Percentiles rank a stretch among this genome's conserved stretches.
These are phyloP conservation scores for Claviceps cyperi DNA, from an alignment of 2,329 filamentous ascomycete genomes.

Conservation along the genomic window DNA sequence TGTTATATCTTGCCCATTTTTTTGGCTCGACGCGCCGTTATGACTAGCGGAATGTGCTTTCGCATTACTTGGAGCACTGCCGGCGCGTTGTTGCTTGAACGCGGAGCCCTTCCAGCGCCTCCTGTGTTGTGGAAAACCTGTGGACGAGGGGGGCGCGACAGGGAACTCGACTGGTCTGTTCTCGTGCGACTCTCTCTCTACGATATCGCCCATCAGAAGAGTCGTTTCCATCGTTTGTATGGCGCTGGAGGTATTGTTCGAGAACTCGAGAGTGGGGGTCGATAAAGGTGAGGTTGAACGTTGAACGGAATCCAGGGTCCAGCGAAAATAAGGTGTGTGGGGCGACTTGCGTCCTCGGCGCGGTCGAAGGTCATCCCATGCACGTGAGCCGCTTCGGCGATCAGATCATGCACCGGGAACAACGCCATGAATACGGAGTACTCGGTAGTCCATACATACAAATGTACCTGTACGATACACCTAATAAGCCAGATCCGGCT, in stretches of 20 bases:
- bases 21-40: not conserved
- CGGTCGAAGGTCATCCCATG: too few relatives aligned
- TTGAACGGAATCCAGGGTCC: not conserved
- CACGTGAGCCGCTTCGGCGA: too few relatives aligned
- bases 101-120: slow-evolving; percentile 59
- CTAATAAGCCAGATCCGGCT: too few relatives aligned
- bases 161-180: slow-evolving; percentile 48
- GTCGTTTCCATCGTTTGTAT: slow-evolving; percentile 21
- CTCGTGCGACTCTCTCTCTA: slow-evolving; percentile 52
- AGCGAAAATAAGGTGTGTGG: too few relatives aligned
- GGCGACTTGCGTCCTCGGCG: too few relatives aligned
- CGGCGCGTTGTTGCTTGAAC: slow-evolving; percentile 51
- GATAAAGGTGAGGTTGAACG: not conserved
- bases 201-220: slow-evolving; percentile 59
- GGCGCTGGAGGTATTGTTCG: not conserved
- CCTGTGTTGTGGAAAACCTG: slow-evolving; percentile 82
- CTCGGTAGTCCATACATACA: too few relatives aligned
- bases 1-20: slow-evolving; percentile 4
- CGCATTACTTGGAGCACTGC: slow-evolving; percentile 5
- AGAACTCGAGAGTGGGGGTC: not conserved
- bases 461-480: too few relatives aligned
- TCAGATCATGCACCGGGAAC: too few relatives aligned
- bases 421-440: too few relatives aligned
- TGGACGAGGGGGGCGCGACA: slow-evolving; percentile 27
- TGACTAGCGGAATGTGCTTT: not conserved